Percentiles rank a stretch among this genome's conserved stretches.
Evolutionary conservation across 805 yeast genomes (phyloP).

Genomic region (Candida palmyrensis): DNA sequence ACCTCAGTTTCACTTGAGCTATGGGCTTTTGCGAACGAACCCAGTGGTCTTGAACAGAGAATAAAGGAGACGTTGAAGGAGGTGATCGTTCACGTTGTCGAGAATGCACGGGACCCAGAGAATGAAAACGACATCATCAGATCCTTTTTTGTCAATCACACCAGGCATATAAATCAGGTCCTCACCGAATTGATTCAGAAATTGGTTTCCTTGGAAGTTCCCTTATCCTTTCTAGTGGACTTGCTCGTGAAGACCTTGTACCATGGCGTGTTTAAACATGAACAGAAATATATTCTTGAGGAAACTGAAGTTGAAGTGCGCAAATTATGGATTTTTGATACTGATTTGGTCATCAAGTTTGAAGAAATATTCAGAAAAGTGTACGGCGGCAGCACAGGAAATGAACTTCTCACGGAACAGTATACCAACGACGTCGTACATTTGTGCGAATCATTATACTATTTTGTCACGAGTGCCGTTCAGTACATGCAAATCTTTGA

Average conservation of each 20-base stretch:
- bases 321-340: constrained; percentile 46
- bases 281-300: constrained; percentile 29
- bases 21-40: not conserved
- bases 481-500: constrained; percentile 23
- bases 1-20: constrained; percentile 6
- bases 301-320: constrained; percentile 18
- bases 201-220: constrained; percentile 12
- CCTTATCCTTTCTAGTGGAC: constrained; percentile 13
- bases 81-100: constrained; percentile 44
- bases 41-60: not conserved
- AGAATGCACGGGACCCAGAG: constrained; percentile 7
- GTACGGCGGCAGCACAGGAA: constrained; percentile 7
- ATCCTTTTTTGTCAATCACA: constrained; percentile 1
- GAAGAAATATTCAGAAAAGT: constrained; percentile 37
- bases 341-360: constrained; percentile 31
- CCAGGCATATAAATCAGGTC: constrained; percentile 19
- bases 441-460: constrained; percentile 28
- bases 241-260: constrained; percentile 24
- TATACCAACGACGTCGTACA: constrained; percentile 17
- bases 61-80: constrained; percentile 11
- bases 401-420: constrained; percentile 12
- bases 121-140: constrained; percentile 3
- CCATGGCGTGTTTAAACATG: constrained; percentile 33
- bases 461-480: constrained; percentile 30
- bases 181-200: constrained; percentile 22